Conservation (phyloP, 805 yeast genomes). For the Debaryomyces prosopidis region DNA sequence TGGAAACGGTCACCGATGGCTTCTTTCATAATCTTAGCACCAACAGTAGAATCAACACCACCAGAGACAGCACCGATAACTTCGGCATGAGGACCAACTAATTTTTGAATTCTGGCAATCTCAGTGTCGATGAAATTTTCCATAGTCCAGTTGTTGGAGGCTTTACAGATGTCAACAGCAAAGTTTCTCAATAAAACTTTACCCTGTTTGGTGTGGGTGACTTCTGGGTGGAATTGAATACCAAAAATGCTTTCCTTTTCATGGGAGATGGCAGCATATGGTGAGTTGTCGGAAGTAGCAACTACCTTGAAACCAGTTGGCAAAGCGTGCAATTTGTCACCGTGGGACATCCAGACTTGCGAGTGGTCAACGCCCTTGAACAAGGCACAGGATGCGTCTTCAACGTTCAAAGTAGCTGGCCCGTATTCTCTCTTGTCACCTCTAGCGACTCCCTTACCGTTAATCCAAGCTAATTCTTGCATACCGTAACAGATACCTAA, state of each 20-base stretch:
- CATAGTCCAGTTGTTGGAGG: conserved; percentile 94
- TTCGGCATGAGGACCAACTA: conserved; percentile 97
- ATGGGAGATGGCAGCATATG: conserved; percentile 89
- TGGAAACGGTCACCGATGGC: conserved; percentile 99
- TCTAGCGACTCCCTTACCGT: conserved; percentile 89
- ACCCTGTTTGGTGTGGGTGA: conserved; percentile 93
- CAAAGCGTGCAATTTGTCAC: conserved; percentile 88
- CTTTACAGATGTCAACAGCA: conserved; percentile 87
- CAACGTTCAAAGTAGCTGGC: conserved; percentile 84
- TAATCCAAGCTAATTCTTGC: conserved; percentile 99
- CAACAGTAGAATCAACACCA: conserved; percentile 99
- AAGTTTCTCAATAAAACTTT: conserved; percentile 84
- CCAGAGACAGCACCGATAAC: conserved; percentile 99
- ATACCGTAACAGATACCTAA: conserved; percentile 98
- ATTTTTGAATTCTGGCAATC: conserved; percentile 83
- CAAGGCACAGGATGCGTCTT: conserved; percentile 64
- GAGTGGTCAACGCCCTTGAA: conserved; percentile 91
- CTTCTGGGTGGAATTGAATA: conserved; percentile 99
- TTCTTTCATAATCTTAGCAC: conserved; percentile 96
- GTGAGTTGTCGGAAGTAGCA: conserved; percentile 92
- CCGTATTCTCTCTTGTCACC: conserved; percentile 99
- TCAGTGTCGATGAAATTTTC: conserved; percentile 96
- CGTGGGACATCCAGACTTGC: conserved; percentile 99
- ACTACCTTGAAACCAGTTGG: conserved; percentile 88
- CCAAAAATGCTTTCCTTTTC: conserved; percentile 77